Evolutionary conservation across 768 basidiomycete genomes (phyloP), one percentile per base, ranked within the genome.

Genomic region (Podaxis rugospora): DNA sequence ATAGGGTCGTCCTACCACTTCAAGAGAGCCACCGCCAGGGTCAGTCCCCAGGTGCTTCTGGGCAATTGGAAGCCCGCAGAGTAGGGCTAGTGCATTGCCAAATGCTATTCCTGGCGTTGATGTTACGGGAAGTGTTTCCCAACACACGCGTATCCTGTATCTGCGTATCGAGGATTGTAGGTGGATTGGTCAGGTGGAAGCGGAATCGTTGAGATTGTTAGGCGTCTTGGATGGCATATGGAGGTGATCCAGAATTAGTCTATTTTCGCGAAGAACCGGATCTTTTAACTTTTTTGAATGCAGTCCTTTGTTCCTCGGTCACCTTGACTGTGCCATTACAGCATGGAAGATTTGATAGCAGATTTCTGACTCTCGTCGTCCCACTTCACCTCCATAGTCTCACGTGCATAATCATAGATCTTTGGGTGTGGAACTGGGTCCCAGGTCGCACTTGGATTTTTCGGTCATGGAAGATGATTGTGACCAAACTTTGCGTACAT

Each of bases 121-220:
- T 18, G 56, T 50, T 50, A 65, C 69, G 72, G 58, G 78, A 77
- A 62, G 70, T 75, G 49, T 68, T 68, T 57, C 18, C 59, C 65
- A 62, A 14, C 74, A 75, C 9, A 73, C 72, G 5, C 62, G 66
- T 47, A 77, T 83, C 52, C 68, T 70, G 54, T 82, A 76, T 57
- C 62, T 83, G 27, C 76, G 79, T 47, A 67, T 83, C 28, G 75
- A 75, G 46, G 71, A 76, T 55, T 82, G 80, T 63, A 67, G 66
- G 13, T 66, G 73, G 61, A 73, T 83, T 55, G 66, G 66, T 51
- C 63, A 75, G 62, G 73, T 74, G 46, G 74, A 79, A 44, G 76
- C 76, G 1, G 44, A 73, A 13, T 72, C 71, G 39, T 63, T 83
- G 59, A 74, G 71, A 57, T 71, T 72, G 59, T 68, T 76, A 47